Evolutionary conservation across 2,329 filamentous ascomycete species (phyloP).

Genomic region (Verticillium isaacii): DNA sequence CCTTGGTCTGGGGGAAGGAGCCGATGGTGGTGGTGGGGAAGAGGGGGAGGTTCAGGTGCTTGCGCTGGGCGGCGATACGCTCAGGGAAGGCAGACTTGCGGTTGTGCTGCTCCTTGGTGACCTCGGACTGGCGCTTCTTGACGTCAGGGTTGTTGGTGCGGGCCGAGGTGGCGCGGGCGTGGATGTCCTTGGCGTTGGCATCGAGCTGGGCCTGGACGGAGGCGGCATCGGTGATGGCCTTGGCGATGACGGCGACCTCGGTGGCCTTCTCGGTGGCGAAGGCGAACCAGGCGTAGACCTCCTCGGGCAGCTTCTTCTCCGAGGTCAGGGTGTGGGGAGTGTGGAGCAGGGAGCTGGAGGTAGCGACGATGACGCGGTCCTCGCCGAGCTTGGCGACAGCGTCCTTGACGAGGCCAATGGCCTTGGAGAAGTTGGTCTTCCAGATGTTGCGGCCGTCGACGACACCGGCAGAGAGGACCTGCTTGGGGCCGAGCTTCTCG

Average conservation of each 20-base stretch:
- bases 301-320: slow-evolving; percentile 94
- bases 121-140: slow-evolving; percentile 91
- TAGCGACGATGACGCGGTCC: slow-evolving; percentile 94
- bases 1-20: slow-evolving; percentile 98
- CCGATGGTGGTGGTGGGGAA: slow-evolving; percentile 99
- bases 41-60: slow-evolving; percentile 85
- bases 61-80: slow-evolving; percentile 84
- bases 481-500: slow-evolving; percentile 78
- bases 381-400: slow-evolving; percentile 94
- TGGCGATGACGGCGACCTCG: slow-evolving; percentile 90
- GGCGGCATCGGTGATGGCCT: slow-evolving; percentile 91
- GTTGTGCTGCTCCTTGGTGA: slow-evolving; percentile 81
- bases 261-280: slow-evolving; percentile 93
- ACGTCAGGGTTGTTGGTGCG: slow-evolving; percentile 96
- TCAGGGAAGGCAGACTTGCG: slow-evolving; percentile 84
- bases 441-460: slow-evolving; percentile 99
- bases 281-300: slow-evolving; percentile 76
- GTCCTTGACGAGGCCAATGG: slow-evolving; percentile 84
- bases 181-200: slow-evolving; percentile 92
- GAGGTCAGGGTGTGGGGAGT: slow-evolving; percentile 95
- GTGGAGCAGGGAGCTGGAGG: slow-evolving; percentile 96
- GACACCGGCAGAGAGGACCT: slow-evolving; percentile 89
- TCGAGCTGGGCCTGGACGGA: slow-evolving; percentile 84
- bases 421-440: slow-evolving; percentile 98
- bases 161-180: slow-evolving; percentile 85